phyloP scores from a whole-genome alignment of 768 basidiomycete species.

The Cantharellus cinnabarinus region DNA sequence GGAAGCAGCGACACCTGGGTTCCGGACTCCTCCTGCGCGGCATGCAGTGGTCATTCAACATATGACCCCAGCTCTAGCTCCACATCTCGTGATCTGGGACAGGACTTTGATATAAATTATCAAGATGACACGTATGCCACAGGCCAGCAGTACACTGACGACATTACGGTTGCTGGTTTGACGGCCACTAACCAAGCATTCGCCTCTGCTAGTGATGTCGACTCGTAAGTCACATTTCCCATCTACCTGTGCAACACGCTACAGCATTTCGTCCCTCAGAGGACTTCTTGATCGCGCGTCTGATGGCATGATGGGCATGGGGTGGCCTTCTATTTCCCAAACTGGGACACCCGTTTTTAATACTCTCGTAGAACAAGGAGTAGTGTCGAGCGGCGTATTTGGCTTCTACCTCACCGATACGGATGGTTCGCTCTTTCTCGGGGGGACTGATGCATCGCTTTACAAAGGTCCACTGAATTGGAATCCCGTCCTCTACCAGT shows the following conservation, averaged over 20 bases:
- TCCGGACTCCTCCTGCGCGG: not conserved
- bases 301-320: constrained; percentile 25
- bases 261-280: not conserved
- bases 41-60: not conserved
- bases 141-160: constrained; percentile 25
- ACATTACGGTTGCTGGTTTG: constrained; percentile 25
- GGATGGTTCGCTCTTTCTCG: constrained; percentile 18
- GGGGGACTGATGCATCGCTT: constrained; percentile 17
- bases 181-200: constrained; percentile 24
- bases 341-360: constrained; percentile 12
- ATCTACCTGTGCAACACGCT: not conserved
- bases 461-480: constrained; percentile 18
- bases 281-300: constrained; percentile 10
- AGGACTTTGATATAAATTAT: constrained; percentile 20
- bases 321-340: constrained; percentile 12
- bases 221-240: constrained; percentile 4
- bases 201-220: constrained; percentile 24
- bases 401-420: constrained; percentile 13
- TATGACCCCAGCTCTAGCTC: constrained; percentile 9
- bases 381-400: constrained; percentile 12
- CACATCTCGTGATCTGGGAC: constrained; percentile 17
- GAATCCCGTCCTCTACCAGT: constrained; percentile 12
- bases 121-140: constrained; percentile 22
- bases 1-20: not conserved
- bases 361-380: constrained; percentile 10